Conservation (phyloP, 345 rosid genomes). For the Salix arbutifolia region DNA sequence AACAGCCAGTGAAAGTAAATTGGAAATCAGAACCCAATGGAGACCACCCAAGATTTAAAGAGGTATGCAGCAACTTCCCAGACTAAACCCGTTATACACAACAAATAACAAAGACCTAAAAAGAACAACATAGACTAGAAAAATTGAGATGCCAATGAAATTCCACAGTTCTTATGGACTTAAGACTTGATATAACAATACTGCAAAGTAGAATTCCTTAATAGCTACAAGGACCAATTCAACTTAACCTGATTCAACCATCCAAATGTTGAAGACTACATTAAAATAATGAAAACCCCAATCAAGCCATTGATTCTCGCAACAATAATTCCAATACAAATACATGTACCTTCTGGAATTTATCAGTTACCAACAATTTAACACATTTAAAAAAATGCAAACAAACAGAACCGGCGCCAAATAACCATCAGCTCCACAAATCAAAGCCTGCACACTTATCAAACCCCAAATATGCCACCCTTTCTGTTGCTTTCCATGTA, state of each 20-base stretch:
- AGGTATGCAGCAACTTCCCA: slow-evolving; percentile 2
- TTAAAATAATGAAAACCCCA: slow-evolving; percentile 6
- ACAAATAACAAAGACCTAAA: background rate
- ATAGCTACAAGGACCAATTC: background rate
- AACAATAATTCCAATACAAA: slow-evolving; percentile 6
- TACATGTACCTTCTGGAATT: slow-evolving; percentile 12
- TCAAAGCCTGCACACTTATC: background rate
- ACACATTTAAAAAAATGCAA: slow-evolving; percentile 12
- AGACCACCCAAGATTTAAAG: slow-evolving; percentile 7
- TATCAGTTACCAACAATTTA: slow-evolving; percentile 12
- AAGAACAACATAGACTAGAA: slow-evolving; percentile 1
- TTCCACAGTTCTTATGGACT: background rate
- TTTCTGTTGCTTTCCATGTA: slow-evolving; percentile 4
- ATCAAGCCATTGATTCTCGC: slow-evolving; percentile 8
- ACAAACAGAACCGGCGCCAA: slow-evolving; percentile 1
- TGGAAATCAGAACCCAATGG: background rate
- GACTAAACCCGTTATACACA: background rate
- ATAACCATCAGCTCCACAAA: slow-evolving; percentile 8
- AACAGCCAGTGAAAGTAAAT: background rate
- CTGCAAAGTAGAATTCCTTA: background rate
- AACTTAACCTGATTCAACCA: slow-evolving; percentile 8
- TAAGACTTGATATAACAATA: background rate
- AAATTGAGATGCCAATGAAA: background rate
- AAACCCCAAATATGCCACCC: slow-evolving; percentile 7
- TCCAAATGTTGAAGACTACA: background rate